Base-by-base conservation (phyloP, 179 eudicot genomes). In the Monotropa hypopitys region DNA sequence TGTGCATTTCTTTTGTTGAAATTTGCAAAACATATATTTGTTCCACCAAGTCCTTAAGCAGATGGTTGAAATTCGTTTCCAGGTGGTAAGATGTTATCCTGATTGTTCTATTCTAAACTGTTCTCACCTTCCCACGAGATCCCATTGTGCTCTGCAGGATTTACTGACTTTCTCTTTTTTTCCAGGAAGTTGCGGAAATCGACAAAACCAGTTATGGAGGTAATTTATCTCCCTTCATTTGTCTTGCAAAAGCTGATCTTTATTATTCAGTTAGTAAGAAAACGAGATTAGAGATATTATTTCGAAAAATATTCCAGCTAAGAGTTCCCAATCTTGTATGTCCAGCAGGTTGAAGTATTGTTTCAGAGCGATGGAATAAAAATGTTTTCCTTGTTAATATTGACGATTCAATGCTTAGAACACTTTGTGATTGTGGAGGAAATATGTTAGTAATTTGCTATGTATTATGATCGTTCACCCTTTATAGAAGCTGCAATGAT, bases 181-280 rank as follows among this genome's bases (percentile, higher is more conserved):
- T 53, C 69, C 85, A 88, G 91, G 88, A 75, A 82, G 70, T 45
- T 45, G 46, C 38, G 51, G 76, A 70, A 74, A 76, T 81, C 81
- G 73, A 68, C 70, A 49, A 77, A 57, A 78, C 80, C 79, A 81
- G n/a, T 61, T 42, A 7, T 50, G 57, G 73, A 18, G 87, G 91
- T 88, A 86, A 85, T 56, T 57, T 2, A 72, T 66, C 77, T 57
- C 78, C 20, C 20, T 16, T 68, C 32, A 56, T 21, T 63, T 59
- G 40, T 28, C 16, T 66, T 38, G 10, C 12, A 18, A 47, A 76
- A 32, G 28, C 5, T 45, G 32, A 12, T 76, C 73, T 72, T 23
- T 38, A 26, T 46, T 53, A 23, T 40, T 66, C 54, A 1, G n/a
- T 18, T 15, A 42, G 35, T 13, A 77, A 35, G 23, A 65, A 65